A percentile compares a stretch with the other conserved stretches of the same genome.
Evolutionary conservation across 768 basidiomycete species (phyloP).

Genomic region (Cantharellus anzutake): DNA sequence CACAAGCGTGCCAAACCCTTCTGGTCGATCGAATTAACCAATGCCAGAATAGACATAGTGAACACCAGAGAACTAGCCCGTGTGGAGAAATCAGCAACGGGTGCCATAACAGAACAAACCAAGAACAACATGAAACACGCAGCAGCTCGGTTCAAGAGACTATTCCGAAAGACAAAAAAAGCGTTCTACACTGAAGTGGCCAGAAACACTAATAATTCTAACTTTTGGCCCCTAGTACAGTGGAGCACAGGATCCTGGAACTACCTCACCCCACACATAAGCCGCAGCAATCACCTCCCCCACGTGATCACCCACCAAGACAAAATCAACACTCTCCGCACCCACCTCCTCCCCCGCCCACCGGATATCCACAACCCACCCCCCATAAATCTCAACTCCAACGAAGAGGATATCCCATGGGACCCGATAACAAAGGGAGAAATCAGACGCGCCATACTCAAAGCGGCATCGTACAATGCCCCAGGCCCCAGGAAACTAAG

Average conservation of each 20-base stretch:
- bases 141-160: neutral
- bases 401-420: neutral
- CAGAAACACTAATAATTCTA: neutral
- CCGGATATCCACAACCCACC: neutral
- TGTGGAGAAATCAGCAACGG: neutral
- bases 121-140: neutral
- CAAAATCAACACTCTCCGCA: neutral
- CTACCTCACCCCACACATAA: neutral
- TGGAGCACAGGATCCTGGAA: neutral
- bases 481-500: constrained; percentile 11
- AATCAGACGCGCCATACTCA: neutral
- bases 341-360: neutral
- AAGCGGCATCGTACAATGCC: neutral
- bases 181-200: neutral
- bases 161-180: neutral
- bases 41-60: neutral
- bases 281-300: neutral
- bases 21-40: neutral
- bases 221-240: neutral
- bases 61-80: neutral
- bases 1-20: neutral
- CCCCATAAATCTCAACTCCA: too few relatives aligned
- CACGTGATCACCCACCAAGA: neutral
- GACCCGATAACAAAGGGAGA: neutral
- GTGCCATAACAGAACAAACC: neutral